Base-by-base conservation (phyloP, 2,329 filamentous ascomycete genomes). In the Geoglossum cookeanum region DNA sequence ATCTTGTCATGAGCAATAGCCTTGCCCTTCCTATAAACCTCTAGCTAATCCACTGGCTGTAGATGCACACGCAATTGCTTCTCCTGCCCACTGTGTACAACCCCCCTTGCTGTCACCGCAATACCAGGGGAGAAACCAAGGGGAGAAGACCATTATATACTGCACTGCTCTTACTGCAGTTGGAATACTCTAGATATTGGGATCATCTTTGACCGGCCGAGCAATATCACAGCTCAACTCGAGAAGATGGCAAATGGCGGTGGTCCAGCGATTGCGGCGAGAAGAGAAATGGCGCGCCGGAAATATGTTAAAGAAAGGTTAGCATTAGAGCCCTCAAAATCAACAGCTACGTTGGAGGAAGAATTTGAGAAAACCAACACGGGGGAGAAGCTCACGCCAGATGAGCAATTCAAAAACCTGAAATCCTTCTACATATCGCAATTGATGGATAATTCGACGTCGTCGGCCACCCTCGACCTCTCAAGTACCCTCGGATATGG, bases 51-150 rank as follows among this genome's bases (percentile, higher is more conserved):
- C 22, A 57, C 17, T 32, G n/a, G 66, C 27, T 56, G 32, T 60
- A 91, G 89, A 67, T 96, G 92, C 68, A 91, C 88, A 17, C 79
- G 92, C 62, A 96, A 90, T 67, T 98, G 92, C 70, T 97, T 92
- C 73, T 87, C 94, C 67, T 98, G 92, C 64, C 92, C 92, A 0
- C 75, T 90, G 61, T 98, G 92, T 69, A 82, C 87, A 32, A 82
- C 88, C 0, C 85, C 88, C 11, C 77, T 97, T 45, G 77, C 82
- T 22, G 82, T 92, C 56, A 85, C 81, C 15, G 22, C 55, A 8
- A 5, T 33, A 13, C 15, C 30, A 29, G 11, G 11, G 11, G 55
- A 51, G 11, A 4, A 29, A 7, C 11, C 7, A 17, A 32, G 15
- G 30, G 17, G 17, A 17, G 6, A 22, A n/a, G 55, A 39, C 6